These are phyloP conservation scores for Aspergillus pseudoviridinutans DNA, from an alignment of 2,329 filamentous ascomycete genomes.

Conservation along the genomic window DNA sequence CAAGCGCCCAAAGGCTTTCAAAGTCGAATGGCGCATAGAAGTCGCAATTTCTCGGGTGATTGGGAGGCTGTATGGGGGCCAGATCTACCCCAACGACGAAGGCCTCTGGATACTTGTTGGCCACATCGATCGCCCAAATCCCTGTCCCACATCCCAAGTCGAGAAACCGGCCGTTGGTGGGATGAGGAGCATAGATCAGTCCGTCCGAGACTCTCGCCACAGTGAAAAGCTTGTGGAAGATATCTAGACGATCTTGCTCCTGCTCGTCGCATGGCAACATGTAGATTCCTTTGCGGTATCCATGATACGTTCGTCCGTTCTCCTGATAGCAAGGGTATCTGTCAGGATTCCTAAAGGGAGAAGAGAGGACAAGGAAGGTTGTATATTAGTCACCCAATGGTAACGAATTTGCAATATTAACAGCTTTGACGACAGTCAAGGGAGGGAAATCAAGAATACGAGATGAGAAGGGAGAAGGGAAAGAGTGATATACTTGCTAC, in stretches of 20 bases:
- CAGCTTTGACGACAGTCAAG: neutral
- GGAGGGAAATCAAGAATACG: neutral
- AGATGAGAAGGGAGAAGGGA: slow-evolving; percentile 1
- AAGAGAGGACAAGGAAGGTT: neutral
- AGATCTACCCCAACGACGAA: slow-evolving; percentile 61
- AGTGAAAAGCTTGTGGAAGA: slow-evolving; percentile 73
- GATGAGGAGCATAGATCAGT: slow-evolving; percentile 40
- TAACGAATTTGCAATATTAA: neutral
- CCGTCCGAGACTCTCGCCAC: slow-evolving; percentile 54
- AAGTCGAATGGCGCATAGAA: slow-evolving; percentile 71
- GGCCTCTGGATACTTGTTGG: slow-evolving; percentile 59
- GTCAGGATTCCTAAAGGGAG: slow-evolving; percentile 28
- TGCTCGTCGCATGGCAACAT: slow-evolving; percentile 73
- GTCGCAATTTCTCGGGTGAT: slow-evolving; percentile 65
- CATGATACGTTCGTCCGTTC: slow-evolving; percentile 68
- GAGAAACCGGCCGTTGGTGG: slow-evolving; percentile 48
- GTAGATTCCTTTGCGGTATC: slow-evolving; percentile 65
- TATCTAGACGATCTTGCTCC: slow-evolving; percentile 74
- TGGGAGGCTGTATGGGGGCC: slow-evolving; percentile 59
- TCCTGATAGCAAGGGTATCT: slow-evolving; percentile 51
- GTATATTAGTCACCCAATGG: slow-evolving; percentile 14
- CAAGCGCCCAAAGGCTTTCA: slow-evolving; percentile 68
- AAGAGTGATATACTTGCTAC: slow-evolving; percentile 21
- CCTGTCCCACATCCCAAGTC: slow-evolving; percentile 81
- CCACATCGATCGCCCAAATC: slow-evolving; percentile 87